phyloP scores from a whole-genome alignment of 2,329 filamentous ascomycete species.

The Epichloe hybrida region DNA sequence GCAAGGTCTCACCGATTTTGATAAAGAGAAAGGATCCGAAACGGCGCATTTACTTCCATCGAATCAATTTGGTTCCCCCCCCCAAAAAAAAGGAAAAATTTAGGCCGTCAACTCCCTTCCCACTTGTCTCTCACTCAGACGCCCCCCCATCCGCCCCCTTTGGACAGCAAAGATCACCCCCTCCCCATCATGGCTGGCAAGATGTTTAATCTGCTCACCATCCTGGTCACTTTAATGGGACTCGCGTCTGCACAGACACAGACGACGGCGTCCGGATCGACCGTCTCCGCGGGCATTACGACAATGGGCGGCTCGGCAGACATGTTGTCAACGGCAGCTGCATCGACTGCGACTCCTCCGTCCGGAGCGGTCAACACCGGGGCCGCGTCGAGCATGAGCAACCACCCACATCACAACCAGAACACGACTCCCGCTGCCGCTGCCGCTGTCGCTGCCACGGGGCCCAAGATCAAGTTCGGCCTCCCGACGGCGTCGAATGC shows the following conservation, averaged over 20 bases:
- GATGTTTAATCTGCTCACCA: not conserved
- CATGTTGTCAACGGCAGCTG: not conserved
- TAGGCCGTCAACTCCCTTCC: not conserved
- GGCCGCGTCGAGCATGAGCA: not conserved
- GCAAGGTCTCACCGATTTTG: too few species aligned
- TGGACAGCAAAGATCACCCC: not conserved
- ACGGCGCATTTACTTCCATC: too few species aligned
- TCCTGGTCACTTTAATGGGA: not conserved
- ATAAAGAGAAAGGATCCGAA: too few species aligned
- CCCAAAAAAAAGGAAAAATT: too few species aligned
- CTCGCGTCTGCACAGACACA: slow-evolving; percentile 2
- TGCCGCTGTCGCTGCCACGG: not conserved
- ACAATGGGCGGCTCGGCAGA: not conserved
- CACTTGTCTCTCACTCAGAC: not conserved
- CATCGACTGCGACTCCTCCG: not conserved
- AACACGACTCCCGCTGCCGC: not conserved
- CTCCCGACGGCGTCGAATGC: not conserved
- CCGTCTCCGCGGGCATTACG: not conserved
- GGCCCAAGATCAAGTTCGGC: not conserved
- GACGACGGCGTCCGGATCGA: not conserved
- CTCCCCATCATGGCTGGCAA: slow-evolving; percentile 1
- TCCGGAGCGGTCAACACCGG: not conserved
- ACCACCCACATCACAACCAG: not conserved
- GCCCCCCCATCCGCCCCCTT: too few species aligned
- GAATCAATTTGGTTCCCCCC: too few species aligned